Evolutionary conservation across 1,284 basidiomycete genomes (phyloP).

Genomic region (Hymenochaete sp.): DNA sequence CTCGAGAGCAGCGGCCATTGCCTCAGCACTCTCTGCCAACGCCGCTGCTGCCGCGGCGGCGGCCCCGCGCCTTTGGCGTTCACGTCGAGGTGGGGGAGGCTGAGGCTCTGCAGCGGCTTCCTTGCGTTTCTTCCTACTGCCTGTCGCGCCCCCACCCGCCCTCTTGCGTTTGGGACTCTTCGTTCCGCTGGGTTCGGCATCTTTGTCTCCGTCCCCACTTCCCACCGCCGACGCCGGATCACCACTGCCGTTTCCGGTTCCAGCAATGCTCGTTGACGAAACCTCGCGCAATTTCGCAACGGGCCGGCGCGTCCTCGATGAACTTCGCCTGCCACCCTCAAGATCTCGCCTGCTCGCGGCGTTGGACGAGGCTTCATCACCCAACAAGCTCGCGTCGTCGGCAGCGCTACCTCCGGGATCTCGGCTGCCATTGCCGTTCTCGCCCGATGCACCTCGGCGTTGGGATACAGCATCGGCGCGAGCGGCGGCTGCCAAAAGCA

Average conservation of each 20-base stretch:
- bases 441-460: slow-evolving; percentile 38
- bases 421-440: slow-evolving; percentile 8
- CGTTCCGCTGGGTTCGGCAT: slow-evolving; percentile 3
- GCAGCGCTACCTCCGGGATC: slow-evolving; percentile 27
- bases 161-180: slow-evolving; percentile 14
- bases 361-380: slow-evolving; percentile 25
- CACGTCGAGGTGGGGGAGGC: slow-evolving; percentile 10
- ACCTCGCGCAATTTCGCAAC: slow-evolving; percentile 45
- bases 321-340: slow-evolving; percentile 29
- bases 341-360: not conserved
- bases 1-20: slow-evolving; percentile 12
- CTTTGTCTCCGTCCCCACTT: slow-evolving; percentile 19
- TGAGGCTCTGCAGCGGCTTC: slow-evolving; percentile 11
- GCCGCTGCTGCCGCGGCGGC: slow-evolving; percentile 15
- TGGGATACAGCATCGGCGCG: slow-evolving; percentile 45
- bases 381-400: slow-evolving; percentile 27
- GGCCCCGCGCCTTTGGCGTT: slow-evolving; percentile 15
- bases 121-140: slow-evolving; percentile 16
- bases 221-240: no score
- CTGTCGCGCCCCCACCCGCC: slow-evolving; percentile 7
- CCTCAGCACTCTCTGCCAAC: slow-evolving; percentile 14
- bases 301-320: slow-evolving; percentile 42
- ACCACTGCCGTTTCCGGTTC: no score
- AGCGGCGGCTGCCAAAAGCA: slow-evolving; percentile 59
- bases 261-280: no score